phyloP scores from a whole-genome alignment of 2,329 filamentous ascomycete species.

The Aspergillus amoenus region DNA sequence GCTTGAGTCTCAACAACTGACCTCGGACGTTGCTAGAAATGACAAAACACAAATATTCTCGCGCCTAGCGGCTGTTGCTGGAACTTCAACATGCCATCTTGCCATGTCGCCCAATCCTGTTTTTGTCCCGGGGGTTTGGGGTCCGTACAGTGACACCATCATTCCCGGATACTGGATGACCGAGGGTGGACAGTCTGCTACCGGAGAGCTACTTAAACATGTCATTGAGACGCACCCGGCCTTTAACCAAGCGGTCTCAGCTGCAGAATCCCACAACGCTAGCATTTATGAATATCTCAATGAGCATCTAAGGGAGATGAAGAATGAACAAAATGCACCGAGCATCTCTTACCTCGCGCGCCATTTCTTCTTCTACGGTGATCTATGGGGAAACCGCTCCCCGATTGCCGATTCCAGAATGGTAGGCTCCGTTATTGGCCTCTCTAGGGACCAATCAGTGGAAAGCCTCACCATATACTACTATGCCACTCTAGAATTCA shows the following conservation, averaged over 20 bases:
- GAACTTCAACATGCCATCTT: slow-evolving; percentile 95
- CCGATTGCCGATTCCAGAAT: slow-evolving; percentile 91
- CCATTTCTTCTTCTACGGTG: slow-evolving; percentile 98
- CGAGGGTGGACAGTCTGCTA: slow-evolving; percentile 94
- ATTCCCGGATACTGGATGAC: slow-evolving; percentile 94
- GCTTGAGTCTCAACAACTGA: slow-evolving; percentile 66
- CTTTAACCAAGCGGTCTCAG: slow-evolving; percentile 73
- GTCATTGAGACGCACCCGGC: slow-evolving; percentile 94
- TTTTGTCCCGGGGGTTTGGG: slow-evolving; percentile 95
- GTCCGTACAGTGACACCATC: slow-evolving; percentile 91
- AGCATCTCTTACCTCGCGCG: slow-evolving; percentile 81
- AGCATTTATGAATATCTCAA: slow-evolving; percentile 97
- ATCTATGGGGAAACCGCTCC: slow-evolving; percentile 94
- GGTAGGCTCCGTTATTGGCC: slow-evolving; percentile 83
- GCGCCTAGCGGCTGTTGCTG: slow-evolving; percentile 88
- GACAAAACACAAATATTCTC: slow-evolving; percentile 91
- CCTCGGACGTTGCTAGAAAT: slow-evolving; percentile 68
- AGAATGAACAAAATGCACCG: slow-evolving; percentile 67
- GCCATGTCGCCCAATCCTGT: slow-evolving; percentile 92
- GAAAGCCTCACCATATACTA: slow-evolving; percentile 89
- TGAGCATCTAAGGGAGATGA: slow-evolving; percentile 75
- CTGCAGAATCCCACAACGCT: slow-evolving; percentile 76
- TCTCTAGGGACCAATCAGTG: slow-evolving; percentile 81
- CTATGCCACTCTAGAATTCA: slow-evolving; percentile 97
- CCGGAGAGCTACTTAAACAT: slow-evolving; percentile 89